These are phyloP conservation scores for Apiospora rasikravindrae DNA, from an alignment of 2,329 filamentous ascomycete genomes.

Conservation along the genomic window DNA sequence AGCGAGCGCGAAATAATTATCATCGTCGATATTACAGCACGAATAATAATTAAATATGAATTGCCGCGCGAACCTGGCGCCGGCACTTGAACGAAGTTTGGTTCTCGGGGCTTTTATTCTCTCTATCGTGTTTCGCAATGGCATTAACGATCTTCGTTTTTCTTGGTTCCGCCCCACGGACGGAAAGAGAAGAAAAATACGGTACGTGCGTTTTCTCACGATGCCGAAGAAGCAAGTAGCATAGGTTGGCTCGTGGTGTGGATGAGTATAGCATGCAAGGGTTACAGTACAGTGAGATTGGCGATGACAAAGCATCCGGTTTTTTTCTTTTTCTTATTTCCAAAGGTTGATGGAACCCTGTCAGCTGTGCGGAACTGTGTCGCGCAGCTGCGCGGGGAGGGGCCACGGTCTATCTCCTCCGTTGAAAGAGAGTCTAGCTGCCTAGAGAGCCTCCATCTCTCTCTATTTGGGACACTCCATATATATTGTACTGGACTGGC, in stretches of 20 bases:
- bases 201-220: neutral
- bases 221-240: neutral
- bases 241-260: neutral
- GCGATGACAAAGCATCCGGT: neutral
- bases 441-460: neutral
- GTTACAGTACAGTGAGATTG: no score
- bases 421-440: neutral
- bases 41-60: neutral
- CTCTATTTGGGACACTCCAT: constrained; percentile 1
- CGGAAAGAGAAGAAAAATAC: no score
- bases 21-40: no score
- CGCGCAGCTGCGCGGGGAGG: neutral
- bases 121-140: neutral
- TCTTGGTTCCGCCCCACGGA: neutral
- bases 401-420: neutral
- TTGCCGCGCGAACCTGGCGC: neutral
- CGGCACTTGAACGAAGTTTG: neutral
- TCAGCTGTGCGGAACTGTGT: neutral
- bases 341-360: neutral
- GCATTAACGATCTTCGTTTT: neutral
- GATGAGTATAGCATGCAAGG: neutral
- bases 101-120: neutral
- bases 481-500: neutral
- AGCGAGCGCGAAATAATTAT: neutral
- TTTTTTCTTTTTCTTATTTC: neutral